phyloP scores from a whole-genome alignment of 768 basidiomycete species.

The Lanmaoa rubissima region DNA sequence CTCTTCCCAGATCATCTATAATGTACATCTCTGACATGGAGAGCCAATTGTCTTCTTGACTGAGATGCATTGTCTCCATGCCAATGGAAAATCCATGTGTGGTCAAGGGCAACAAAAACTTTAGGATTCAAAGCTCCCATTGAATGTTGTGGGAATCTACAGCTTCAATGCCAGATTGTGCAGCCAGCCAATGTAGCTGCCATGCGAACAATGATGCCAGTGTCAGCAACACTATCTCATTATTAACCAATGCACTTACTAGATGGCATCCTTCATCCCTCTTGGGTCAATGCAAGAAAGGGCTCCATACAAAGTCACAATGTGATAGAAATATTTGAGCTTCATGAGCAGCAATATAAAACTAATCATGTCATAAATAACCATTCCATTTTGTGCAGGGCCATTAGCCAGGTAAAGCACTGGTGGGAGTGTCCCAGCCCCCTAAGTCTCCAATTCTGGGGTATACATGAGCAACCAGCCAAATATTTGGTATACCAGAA shows the following conservation, averaged over 20 bases:
- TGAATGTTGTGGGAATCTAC: background rate
- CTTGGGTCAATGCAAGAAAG: background rate
- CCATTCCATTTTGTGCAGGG: background rate
- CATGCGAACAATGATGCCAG: background rate
- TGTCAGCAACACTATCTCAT: background rate
- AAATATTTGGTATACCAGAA: background rate
- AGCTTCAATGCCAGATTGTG: background rate
- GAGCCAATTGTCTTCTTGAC: too few relatives aligned
- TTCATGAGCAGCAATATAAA: background rate
- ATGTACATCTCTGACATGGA: too few relatives aligned
- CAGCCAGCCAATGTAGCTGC: background rate
- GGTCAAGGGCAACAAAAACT: background rate
- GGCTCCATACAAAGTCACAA: background rate
- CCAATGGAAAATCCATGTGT: conserved; percentile 1
- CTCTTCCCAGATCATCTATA: too few relatives aligned
- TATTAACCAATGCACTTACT: background rate
- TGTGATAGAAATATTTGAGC: conserved; percentile 1
- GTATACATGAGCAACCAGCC: background rate
- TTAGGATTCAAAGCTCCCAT: conserved; percentile 11
- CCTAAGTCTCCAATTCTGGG: background rate
- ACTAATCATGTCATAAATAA: background rate
- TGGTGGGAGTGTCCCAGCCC: background rate
- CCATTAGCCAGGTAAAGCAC: conserved; percentile 2
- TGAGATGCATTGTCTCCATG: background rate
- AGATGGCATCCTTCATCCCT: background rate